Evolutionary conservation across 2,329 filamentous ascomycete species (phyloP), one percentile per base, ranked within the genome.

Genomic region (Scedosporium boydii): DNA sequence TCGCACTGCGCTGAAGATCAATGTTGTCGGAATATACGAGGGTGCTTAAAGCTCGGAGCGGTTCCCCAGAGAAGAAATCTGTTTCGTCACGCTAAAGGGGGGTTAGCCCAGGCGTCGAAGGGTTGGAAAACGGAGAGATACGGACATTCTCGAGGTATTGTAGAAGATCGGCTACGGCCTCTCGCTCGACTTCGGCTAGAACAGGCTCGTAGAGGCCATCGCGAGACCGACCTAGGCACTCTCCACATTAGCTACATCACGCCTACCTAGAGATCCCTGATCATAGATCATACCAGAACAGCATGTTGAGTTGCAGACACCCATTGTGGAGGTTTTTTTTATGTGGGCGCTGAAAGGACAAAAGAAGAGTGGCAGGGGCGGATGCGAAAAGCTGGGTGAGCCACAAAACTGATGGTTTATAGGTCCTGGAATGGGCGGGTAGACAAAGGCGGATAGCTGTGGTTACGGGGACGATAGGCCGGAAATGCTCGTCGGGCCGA

Each of bases 21-120:
- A 99, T 93, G 78, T 99, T 99, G 76, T 98, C 93, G 63, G 95
- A 99, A 75, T 96, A 99, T 63, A 99, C 95, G 27, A 99, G 84
- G 12, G 93, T 99, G 76, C 91, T 97, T 63, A 99, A 80, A 56
- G 95, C 93, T 76, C 90, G 89, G 63, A 99, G 86, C 56, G 95
- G 95, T 72, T 97, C 93, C 76, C 95, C 95, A 44, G 90, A 88
- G 78, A 99, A 99, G 85, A 99, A 99, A 76, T 99, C 93, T 70
- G 93, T 98, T 75, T 99, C 95, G 72, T 88, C 89, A 73, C 95
- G 89, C 95, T 97, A 74, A 64, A 64, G 16, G 14, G 58, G 51
- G 62, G 69, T 77, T 71, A 80, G 72, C 64, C 62, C 34, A 64
- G 26, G 38, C 53, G 29, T 53, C 42, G 29, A 53, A 58, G 59